These are phyloP conservation scores for Lactifluus echinatus DNA, from an alignment of 768 basidiomycete species.

Conservation along the genomic window DNA sequence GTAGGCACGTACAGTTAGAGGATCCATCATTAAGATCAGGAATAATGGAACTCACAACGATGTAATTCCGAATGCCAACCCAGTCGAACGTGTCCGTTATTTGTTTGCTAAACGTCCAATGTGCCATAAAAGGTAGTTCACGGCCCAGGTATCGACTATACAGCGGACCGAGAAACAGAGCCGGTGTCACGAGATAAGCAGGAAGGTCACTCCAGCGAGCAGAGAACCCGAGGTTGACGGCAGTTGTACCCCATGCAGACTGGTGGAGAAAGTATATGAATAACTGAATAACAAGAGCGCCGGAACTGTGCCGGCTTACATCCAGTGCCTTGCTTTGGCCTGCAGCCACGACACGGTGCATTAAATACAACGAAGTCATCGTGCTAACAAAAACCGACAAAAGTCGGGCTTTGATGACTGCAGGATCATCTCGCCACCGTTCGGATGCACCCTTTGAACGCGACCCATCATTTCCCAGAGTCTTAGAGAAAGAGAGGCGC, in stretches of 20 bases:
- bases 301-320: slow-evolving; percentile 18
- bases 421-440: slow-evolving; percentile 73
- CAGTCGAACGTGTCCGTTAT: slow-evolving; percentile 37
- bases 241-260: slow-evolving; percentile 22
- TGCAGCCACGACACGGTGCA: slow-evolving; percentile 38
- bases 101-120: slow-evolving; percentile 37
- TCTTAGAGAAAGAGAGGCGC: slow-evolving; percentile 43
- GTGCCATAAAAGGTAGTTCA: slow-evolving; percentile 46
- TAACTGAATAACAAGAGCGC: neutral
- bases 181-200: slow-evolving; percentile 59
- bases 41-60: slow-evolving; percentile 33
- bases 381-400: slow-evolving; percentile 60
- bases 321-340: slow-evolving; percentile 19
- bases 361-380: slow-evolving; percentile 41
- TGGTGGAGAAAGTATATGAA: neutral
- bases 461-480: slow-evolving; percentile 19
- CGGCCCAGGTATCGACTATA: slow-evolving; percentile 42
- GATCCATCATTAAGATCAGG: too few relatives aligned
- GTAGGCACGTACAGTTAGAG: neutral
- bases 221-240: slow-evolving; percentile 20
- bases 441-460: slow-evolving; percentile 32
- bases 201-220: slow-evolving; percentile 24
- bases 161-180: slow-evolving; percentile 72
- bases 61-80: slow-evolving; percentile 65
- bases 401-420: slow-evolving; percentile 75